Base-by-base conservation (phyloP, 2,329 filamentous ascomycete species). In the Aspergillus sp. region DNA sequence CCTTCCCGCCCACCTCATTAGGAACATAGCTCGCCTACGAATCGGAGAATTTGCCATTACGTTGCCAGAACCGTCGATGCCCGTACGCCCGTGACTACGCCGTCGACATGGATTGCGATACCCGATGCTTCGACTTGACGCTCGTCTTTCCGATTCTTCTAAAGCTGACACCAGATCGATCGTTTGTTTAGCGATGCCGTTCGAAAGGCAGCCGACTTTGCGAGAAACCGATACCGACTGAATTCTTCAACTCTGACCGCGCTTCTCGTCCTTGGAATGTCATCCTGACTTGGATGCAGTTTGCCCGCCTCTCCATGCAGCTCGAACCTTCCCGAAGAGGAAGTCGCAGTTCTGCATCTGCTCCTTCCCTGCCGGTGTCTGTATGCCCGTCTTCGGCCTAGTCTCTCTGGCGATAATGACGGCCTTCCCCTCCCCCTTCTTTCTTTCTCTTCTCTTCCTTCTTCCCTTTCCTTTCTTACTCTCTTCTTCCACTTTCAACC, bases 11-110 rank as follows among this genome's bases (percentile, higher is more conserved):
- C 15, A 4, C 17, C 19, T 6, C 28, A 23, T 45, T 6, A 45
- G 13, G 36, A 58, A 43, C 48, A 47, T 15, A 15, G 23, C 19
- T 52, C 48, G 50, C 38, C 48, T 28, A 52, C 55, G 47, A 58
- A 58, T 45, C 55, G 55, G 48, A 41, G 47, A 43, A 45, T 53
- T 58, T 28, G 9, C 13, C 28, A n/a, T 30, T 23, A 19, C 47
- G 25, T 30, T 32, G 32, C 56, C 23, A 13, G 23, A 36, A 23
- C 41, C 23, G 36, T 39, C 25, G 48, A 49, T 36, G 48, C 36
- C 36, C 10, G 12, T 58, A 25, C 32, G 21, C 55, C 55, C 47
- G 25, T 43, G 47, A 58, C 36, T 19, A 17, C n/a, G 36, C 25
- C 36, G 51, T 25, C 28, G 28, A 25, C 47, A 50, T 50, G 47